Evolutionary conservation across 805 yeast species (phyloP).

Genomic region (Saccharomycopsis sp.): DNA sequence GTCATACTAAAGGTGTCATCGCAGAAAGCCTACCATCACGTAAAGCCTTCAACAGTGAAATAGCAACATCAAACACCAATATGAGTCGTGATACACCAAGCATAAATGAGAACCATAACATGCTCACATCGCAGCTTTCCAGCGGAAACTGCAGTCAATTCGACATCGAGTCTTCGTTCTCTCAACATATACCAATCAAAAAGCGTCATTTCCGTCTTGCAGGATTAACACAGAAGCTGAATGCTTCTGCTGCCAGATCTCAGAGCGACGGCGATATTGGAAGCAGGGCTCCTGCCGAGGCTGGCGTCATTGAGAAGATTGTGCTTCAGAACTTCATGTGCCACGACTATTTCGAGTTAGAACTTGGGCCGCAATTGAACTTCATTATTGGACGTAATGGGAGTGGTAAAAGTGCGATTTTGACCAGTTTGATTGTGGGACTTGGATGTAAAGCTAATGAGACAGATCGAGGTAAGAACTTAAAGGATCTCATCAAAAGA

Average conservation of each 20-base stretch:
- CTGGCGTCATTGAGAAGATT: slow-evolving; percentile 67
- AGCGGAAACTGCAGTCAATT: slow-evolving; percentile 1
- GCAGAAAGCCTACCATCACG: too few species aligned
- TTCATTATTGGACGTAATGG: slow-evolving; percentile 90
- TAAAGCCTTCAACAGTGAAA: neutral
- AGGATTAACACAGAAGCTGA: neutral
- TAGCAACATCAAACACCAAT: neutral
- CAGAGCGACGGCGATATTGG: slow-evolving; percentile 20
- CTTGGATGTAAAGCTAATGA: slow-evolving; percentile 83
- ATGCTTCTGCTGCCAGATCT: neutral
- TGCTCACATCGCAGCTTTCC: slow-evolving; percentile 2
- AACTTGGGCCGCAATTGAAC: slow-evolving; percentile 73
- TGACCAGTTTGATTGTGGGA: slow-evolving; percentile 83
- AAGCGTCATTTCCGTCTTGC: slow-evolving; percentile 2
- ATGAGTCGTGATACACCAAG: neutral
- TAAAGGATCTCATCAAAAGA: slow-evolving; percentile 67
- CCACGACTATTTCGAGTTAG: slow-evolving; percentile 71
- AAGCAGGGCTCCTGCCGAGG: slow-evolving; percentile 30
- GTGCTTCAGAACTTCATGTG: slow-evolving; percentile 79
- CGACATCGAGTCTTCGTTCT: slow-evolving; percentile 9
- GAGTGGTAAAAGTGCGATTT: slow-evolving; percentile 81
- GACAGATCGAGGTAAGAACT: slow-evolving; percentile 75
- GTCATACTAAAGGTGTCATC: too few species aligned
- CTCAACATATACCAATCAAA: slow-evolving; percentile 7
- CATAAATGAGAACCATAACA: slow-evolving; percentile 1